These are phyloP conservation scores for Phytophthora cactorum DNA, from an alignment of 352 stramenopile genomes.

Conservation along the genomic window DNA sequence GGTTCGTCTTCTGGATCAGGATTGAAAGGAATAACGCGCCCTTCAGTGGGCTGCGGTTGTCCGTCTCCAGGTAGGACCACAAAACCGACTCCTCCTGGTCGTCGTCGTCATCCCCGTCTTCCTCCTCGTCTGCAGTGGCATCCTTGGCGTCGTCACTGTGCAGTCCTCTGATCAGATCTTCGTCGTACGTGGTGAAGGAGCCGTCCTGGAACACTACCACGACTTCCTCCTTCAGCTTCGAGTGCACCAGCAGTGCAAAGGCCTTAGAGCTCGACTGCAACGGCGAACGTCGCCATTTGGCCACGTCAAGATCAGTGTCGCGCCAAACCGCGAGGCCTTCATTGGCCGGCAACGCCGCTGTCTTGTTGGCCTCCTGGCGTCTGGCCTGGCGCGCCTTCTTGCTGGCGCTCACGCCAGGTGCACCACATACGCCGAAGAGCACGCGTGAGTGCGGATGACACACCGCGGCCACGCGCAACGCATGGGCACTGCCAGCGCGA, in stretches of 20 bases:
- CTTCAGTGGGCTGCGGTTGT: constrained; percentile 61
- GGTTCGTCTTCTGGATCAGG: constrained; percentile 46
- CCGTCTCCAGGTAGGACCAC: constrained; percentile 63
- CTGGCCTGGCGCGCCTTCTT: constrained; percentile 55
- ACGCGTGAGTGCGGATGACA: constrained; percentile 61
- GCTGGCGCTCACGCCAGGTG: constrained; percentile 33
- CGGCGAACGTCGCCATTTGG: constrained; percentile 59
- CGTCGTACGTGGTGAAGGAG: constrained; percentile 62
- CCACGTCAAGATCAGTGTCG: constrained; percentile 66
- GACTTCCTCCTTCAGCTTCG: constrained; percentile 64
- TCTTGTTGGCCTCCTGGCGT: constrained; percentile 43
- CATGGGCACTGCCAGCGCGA: constrained; percentile 51
- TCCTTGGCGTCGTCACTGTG: constrained; percentile 51
- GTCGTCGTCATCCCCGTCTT: constrained; percentile 30
- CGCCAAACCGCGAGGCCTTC: constrained; percentile 67
- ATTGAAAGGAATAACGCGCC: constrained; percentile 71
- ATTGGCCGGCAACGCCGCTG: constrained; percentile 29
- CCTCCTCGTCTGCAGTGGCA: constrained; percentile 18
- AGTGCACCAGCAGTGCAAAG: constrained; percentile 62
- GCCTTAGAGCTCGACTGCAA: constrained; percentile 43
- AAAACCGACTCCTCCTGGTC: constrained; percentile 39
- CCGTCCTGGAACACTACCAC: constrained; percentile 74
- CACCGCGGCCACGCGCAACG: constrained; percentile 57
- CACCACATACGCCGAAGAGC: constrained; percentile 63
- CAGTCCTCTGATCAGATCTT: constrained; percentile 50